These are phyloP conservation scores for Leptomonas pyrrhocoris DNA, from an alignment of 208 protist species.

Conservation along the genomic window DNA sequence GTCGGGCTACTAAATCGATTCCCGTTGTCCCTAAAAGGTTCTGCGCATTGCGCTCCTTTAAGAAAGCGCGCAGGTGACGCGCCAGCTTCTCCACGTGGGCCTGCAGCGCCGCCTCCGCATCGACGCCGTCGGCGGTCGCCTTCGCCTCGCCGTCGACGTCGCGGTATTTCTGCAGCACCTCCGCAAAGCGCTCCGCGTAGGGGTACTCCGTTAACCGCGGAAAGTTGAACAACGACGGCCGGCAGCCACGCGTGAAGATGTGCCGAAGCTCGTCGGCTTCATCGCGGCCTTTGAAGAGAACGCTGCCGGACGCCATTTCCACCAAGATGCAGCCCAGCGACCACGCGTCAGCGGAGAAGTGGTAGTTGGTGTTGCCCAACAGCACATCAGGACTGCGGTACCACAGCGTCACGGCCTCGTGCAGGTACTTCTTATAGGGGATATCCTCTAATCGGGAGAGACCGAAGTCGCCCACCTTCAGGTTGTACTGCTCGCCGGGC, in stretches of 20 bases:
- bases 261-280: conserved; percentile 87
- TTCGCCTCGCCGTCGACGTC: conserved; percentile 19
- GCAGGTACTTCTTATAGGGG: conserved; percentile 90
- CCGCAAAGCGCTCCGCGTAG: conserved; percentile 34
- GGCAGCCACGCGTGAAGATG: conserved; percentile 90
- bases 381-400: conserved; percentile 94
- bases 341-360: conserved; percentile 89
- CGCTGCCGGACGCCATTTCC: conserved; percentile 75
- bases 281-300: conserved; percentile 81
- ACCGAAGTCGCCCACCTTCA: conserved; percentile 92
- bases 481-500: conserved; percentile 37
- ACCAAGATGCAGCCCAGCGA: conserved; percentile 93
- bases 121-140: conserved; percentile 3
- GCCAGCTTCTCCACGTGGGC: conserved; percentile 32
- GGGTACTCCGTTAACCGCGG: conserved; percentile 59
- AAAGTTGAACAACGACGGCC: conserved; percentile 73
- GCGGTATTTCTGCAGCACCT: conserved; percentile 30
- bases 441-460: conserved; percentile 85
- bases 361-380: conserved; percentile 83
- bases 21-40: conserved; percentile 60
- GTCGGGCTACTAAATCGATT: conserved; percentile 58
- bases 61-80: conserved; percentile 37
- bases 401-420: conserved; percentile 94
- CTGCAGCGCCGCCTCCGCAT: conserved; percentile 13
- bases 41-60: conserved; percentile 41